Evolutionary conservation across 768 basidiomycete species (phyloP).

Genomic region (Coprinopsis strossmayeri): DNA sequence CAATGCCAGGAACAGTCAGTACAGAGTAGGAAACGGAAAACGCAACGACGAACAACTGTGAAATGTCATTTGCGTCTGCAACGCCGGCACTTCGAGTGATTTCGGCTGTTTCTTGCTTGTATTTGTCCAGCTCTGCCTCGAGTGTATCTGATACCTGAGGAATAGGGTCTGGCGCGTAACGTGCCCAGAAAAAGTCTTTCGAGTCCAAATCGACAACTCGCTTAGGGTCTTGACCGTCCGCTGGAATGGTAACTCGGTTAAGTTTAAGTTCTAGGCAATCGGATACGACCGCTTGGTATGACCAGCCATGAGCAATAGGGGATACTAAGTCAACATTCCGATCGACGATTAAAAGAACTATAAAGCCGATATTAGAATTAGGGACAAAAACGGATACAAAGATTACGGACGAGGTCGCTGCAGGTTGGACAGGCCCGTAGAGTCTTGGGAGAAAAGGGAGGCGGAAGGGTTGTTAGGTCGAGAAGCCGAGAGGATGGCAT

Average conservation of each 20-base stretch:
- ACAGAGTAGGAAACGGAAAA: not conserved
- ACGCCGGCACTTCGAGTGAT: slow-evolving; percentile 95
- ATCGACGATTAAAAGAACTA: slow-evolving; percentile 91
- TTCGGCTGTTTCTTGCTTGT: slow-evolving; percentile 94
- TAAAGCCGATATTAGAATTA: too few species aligned
- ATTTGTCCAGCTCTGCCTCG: slow-evolving; percentile 83
- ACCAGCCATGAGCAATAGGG: slow-evolving; percentile 96
- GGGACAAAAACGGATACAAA: too few species aligned
- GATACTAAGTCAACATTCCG: slow-evolving; percentile 92
- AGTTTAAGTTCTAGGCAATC: slow-evolving; percentile 97
- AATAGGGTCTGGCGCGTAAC: slow-evolving; percentile 93
- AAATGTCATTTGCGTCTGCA: slow-evolving; percentile 90
- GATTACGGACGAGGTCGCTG: slow-evolving; percentile 71
- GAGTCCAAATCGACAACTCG: slow-evolving; percentile 89
- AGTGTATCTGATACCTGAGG: slow-evolving; percentile 99
- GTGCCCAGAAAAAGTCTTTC: slow-evolving; percentile 99
- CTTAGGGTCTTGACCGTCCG: slow-evolving; percentile 59
- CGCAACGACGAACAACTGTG: slow-evolving; percentile 60
- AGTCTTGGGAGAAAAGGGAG: slow-evolving; percentile 73
- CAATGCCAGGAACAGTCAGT: too few species aligned
- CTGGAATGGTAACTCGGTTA: slow-evolving; percentile 84
- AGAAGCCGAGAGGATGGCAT: slow-evolving; percentile 68
- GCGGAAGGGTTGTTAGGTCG: slow-evolving; percentile 47
- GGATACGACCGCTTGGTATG: slow-evolving; percentile 95
- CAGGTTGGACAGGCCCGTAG: slow-evolving; percentile 76